Evolutionary conservation across 768 basidiomycete species (phyloP), one percentile per base, ranked within the genome.

Genomic region (Boletus edulis): DNA sequence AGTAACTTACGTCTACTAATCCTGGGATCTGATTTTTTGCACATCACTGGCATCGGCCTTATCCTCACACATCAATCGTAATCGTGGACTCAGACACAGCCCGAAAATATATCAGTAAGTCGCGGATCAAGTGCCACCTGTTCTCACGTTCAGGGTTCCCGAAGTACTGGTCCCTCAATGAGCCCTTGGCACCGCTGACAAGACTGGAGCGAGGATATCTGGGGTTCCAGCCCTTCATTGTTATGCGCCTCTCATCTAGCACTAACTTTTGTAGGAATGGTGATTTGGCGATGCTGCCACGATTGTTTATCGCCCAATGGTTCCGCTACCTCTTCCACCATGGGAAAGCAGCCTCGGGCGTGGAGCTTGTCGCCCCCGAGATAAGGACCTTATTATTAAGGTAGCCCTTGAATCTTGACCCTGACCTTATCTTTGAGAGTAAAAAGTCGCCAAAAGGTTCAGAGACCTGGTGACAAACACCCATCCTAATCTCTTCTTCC

Each of bases 341-440:
- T 20, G 32, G 34, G 34, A 49, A 57, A 6, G 32, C n/a, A 11
- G 1, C 17, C 20, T 10, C 13, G 22, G 20, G 18, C 9, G 13
- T 31, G 24, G 43, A 38, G 8, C 29, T 27, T 2, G 39, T 35
- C 18, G 8, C 14, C 8, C 32, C 38, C 3, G 17, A 57, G 64
- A 65, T 65, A 65, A 65, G 57, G n/a, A 15, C 2, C 10, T 39
- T 47, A 48, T 66, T 51, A 43, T 29, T 54, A 50, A 50, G n/a
- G 29, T 20, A 1, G 3, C 11, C 34, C 32, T 17, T 35, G 39
- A 18, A 8, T 3, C 1, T 31, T 18, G 32, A 55, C 41, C 51
- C 44, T 24, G 43, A 3, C 17, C 65, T 60, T 66, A 66, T 66
- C 64, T 67, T 49, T 29, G 44, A 37, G 14, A 20, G 3, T 45